Evolutionary conservation across 768 basidiomycete species (phyloP), one percentile per base, ranked within the genome.

Genomic region (Tulasnella sp.): DNA sequence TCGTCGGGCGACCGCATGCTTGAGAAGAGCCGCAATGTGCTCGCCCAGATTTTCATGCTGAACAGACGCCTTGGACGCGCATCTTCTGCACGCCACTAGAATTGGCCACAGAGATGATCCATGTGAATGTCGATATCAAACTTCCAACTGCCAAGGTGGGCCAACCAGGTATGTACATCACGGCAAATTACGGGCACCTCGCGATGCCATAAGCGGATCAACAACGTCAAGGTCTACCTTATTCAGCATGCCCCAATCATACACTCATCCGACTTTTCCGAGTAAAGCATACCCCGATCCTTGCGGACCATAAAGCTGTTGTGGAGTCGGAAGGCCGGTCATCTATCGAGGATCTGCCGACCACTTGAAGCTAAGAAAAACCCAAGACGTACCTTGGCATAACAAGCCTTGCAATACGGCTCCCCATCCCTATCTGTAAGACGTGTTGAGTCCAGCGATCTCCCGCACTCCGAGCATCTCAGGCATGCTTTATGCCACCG

Each of bases 401-500:
- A 93, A 82, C 93, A 95, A 69, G 89, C 86, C 77, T 88, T 87
- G 80, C 93, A 95, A 48, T 89, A 85, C 16, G 92, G 91, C 16
- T 88, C 86, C 0, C 91, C 93, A 69, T 93, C 92, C 81, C 91
- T 91, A 83, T 94, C 93, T 37, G 91, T 88, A 77, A 95, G 83
- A 29, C 89, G 88, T 70, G 86, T 90, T 42, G 93, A 92, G 81
- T 94, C 93, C n/a, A 95, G 85, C 9, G 85, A 81, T 0, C 90
- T 89, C 76, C 86, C 87, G 81, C 93, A 95, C 80, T 91, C 91
- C 11, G 87, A 87, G 82, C 93, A 95, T n/a, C 93, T 86, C 80
- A 95, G 83, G 81, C 93, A 95, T 20, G 84, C 85, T 81, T 92
- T 93, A 80, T 95, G 93, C 84, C 87, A 95, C 20, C 91, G 92